Evolutionary conservation across 2,329 filamentous ascomycete genomes (phyloP).

Genomic region (Xylariales sp.): DNA sequence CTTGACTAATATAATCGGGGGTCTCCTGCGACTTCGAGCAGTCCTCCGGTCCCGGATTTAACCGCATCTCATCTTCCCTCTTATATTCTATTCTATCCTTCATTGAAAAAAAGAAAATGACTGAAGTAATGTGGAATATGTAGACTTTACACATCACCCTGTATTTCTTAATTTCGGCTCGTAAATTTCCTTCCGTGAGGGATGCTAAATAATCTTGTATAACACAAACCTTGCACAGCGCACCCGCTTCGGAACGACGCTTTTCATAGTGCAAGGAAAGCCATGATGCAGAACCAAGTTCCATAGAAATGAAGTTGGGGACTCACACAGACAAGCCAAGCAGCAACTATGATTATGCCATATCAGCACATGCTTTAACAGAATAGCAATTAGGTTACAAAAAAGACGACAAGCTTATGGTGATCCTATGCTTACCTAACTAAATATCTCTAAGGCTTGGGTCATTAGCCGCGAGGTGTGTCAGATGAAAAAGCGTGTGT

Average conservation of each 20-base stretch:
- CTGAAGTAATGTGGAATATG: background rate
- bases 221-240: background rate
- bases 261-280: background rate
- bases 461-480: too few species aligned
- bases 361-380: too few species aligned
- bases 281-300: background rate
- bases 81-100: background rate
- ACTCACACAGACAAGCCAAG: background rate
- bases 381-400: too few species aligned
- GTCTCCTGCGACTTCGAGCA: background rate
- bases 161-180: too few species aligned
- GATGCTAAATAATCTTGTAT: background rate
- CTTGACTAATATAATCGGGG: conserved; percentile 18
- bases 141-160: background rate
- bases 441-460: too few species aligned
- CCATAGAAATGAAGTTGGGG: background rate
- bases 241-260: background rate
- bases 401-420: too few species aligned
- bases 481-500: too few species aligned
- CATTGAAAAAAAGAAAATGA: background rate
- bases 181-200: background rate
- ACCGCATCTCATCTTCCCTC: background rate
- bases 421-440: too few species aligned
- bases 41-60: conserved; percentile 2
- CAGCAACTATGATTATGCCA: too few species aligned